Percentiles rank a stretch among this genome's conserved stretches.
phyloP scores from a whole-genome alignment of 129 eudicot genomes.

The Calendula officinalis region DNA sequence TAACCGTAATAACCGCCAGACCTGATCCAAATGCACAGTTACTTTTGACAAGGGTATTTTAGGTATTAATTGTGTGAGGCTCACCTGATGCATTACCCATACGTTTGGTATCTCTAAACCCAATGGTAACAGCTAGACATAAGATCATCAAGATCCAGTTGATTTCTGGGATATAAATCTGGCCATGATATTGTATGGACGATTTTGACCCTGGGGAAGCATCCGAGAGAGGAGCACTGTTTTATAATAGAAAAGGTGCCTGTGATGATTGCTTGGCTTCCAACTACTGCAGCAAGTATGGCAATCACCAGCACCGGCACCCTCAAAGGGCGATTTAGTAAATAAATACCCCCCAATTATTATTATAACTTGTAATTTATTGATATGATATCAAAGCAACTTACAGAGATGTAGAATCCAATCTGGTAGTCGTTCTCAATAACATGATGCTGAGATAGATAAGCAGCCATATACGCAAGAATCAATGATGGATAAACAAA shows the following conservation, averaged over 20 bases:
- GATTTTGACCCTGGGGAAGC: constrained; percentile 89
- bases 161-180: constrained; percentile 91
- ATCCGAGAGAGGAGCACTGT: constrained; percentile 90
- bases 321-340: constrained; percentile 25
- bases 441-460: constrained; percentile 79
- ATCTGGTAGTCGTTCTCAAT: constrained; percentile 46
- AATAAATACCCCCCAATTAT: constrained; percentile 7
- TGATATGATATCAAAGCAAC: background rate
- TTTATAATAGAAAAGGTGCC: constrained; percentile 95
- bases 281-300: constrained; percentile 94
- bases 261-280: constrained; percentile 99
- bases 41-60: background rate
- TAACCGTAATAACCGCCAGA: constrained; percentile 96
- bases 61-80: background rate
- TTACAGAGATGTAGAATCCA: constrained; percentile 94
- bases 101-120: constrained; percentile 86
- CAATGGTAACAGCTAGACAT: constrained; percentile 91
- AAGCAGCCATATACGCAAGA: constrained; percentile 99
- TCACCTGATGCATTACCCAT: constrained; percentile 98
- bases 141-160: constrained; percentile 90
- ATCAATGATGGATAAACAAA: constrained; percentile 86
- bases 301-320: constrained; percentile 89
- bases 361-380: background rate
- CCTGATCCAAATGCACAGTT: constrained; percentile 44
- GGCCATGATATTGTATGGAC: constrained; percentile 93